Percentiles rank a stretch among this genome's conserved stretches.
Evolutionary conservation across 176 grass and related monocot genomes (phyloP).

Genomic region (Lolium rigidum): DNA sequence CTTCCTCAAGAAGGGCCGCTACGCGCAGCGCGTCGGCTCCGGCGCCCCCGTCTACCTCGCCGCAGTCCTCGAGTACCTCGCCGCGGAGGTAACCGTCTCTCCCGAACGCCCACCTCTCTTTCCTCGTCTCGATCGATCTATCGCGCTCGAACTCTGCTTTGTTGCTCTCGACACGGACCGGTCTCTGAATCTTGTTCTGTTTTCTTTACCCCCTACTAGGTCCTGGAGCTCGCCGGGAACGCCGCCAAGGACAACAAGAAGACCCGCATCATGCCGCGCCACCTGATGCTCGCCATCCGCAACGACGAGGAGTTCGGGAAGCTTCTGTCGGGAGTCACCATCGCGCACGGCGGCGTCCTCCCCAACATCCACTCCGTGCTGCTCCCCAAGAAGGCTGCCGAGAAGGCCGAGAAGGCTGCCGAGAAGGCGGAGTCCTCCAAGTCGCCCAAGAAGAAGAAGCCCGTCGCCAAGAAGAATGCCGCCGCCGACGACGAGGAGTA

Average conservation of each 20-base stretch:
- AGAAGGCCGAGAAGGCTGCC: constrained; percentile 49
- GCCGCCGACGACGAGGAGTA: not conserved
- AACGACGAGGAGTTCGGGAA: constrained; percentile 46
- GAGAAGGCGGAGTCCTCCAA: not conserved
- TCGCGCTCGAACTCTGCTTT: not conserved
- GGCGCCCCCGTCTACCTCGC: constrained; percentile 54
- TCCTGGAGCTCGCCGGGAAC: constrained; percentile 44
- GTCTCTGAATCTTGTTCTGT: not conserved
- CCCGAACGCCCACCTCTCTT: no score
- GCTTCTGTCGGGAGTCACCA: not conserved
- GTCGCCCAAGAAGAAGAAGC: constrained; percentile 29
- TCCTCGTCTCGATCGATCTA: no score
- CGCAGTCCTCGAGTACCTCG: constrained; percentile 55
- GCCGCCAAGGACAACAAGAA: constrained; percentile 48
- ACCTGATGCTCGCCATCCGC: constrained; percentile 40
- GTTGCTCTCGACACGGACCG: not conserved
- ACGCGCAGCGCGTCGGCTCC: constrained; percentile 53
- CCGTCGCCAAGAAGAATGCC: not conserved
- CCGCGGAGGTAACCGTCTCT: constrained; percentile 8
- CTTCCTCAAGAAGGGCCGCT: constrained; percentile 66
- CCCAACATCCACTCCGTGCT: constrained; percentile 40
- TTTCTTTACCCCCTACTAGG: not conserved
- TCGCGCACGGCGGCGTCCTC: not conserved
- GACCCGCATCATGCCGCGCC: constrained; percentile 35
- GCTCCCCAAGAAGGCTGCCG: not conserved